Percentiles rank a stretch among this genome's conserved stretches.
Conservation (phyloP, 1,284 basidiomycete genomes). For the Puccinia triticina region DNA sequence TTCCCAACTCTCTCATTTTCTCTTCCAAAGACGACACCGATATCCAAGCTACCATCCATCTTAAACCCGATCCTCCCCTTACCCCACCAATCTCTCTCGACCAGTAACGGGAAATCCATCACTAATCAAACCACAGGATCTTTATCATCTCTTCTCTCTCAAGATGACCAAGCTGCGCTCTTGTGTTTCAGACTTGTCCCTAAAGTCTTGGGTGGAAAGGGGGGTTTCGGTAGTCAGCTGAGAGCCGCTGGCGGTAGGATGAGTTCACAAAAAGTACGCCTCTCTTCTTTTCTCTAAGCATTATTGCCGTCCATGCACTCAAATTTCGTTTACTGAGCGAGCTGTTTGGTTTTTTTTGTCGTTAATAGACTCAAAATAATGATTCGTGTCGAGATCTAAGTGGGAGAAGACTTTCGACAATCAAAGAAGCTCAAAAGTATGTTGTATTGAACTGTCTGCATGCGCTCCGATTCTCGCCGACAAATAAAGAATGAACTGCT, state of each 20-base stretch:
- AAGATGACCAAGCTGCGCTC: constrained; percentile 1
- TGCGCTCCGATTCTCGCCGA: not conserved
- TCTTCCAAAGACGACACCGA: constrained; percentile 19
- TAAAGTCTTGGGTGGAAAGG: constrained; percentile 83
- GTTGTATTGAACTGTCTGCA: constrained; percentile 55
- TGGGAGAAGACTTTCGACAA: constrained; percentile 83
- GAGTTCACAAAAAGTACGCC: constrained; percentile 84
- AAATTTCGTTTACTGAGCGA: not conserved
- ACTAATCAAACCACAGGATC: not conserved
- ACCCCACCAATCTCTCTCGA: constrained; percentile 37
- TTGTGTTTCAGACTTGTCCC: constrained; percentile 58
- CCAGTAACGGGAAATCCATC: constrained; percentile 40
- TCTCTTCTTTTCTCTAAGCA: not conserved
- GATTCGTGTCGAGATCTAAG: constrained; percentile 92
- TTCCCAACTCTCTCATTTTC: constrained; percentile 45
- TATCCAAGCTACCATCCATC: constrained; percentile 34
- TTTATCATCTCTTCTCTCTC: constrained; percentile 20
- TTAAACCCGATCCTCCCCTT: constrained; percentile 22
- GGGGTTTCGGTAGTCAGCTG: constrained; percentile 94
- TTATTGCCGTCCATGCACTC: not conserved
- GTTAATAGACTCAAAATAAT: constrained; percentile 70
- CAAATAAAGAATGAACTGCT: not conserved
- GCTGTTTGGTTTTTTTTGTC: constrained; percentile 35
- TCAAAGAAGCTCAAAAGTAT: constrained; percentile 93
- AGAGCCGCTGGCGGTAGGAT: constrained; percentile 95